These are phyloP conservation scores for Rhododendron ferrugineum DNA, from an alignment of 148 eudicot species.

Conservation along the genomic window DNA sequence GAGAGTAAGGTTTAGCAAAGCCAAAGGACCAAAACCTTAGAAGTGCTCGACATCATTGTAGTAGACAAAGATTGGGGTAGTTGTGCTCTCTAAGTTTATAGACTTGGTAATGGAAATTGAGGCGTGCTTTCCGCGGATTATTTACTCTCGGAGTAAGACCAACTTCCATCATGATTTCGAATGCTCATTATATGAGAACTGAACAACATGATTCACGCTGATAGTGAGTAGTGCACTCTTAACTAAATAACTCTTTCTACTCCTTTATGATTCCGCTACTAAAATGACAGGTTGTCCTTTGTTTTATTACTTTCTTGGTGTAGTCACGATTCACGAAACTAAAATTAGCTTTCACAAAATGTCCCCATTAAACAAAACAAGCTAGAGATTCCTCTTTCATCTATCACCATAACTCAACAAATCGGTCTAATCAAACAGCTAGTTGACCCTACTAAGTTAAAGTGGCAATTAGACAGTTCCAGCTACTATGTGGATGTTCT, in stretches of 20 bases:
- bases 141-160: not conserved
- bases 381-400: not conserved
- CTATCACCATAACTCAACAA: not conserved
- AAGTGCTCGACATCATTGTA: not conserved
- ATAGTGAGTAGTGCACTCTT: not conserved
- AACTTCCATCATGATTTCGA: not conserved
- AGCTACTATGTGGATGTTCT: not conserved
- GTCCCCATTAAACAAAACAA: not conserved
- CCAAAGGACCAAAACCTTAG: not conserved
- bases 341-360: not conserved
- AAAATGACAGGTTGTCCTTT: not conserved
- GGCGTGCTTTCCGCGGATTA: not conserved
- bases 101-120: not conserved
- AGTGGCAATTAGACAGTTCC: not conserved
- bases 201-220: not conserved
- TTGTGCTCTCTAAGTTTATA: not conserved
- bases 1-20: too few species aligned
- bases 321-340: not conserved
- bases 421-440: not conserved
- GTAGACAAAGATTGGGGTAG: not conserved
- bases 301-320: not conserved
- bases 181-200: not conserved
- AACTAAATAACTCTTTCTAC: not conserved
- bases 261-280: not conserved
- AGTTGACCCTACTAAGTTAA: not conserved